Evolutionary conservation across 2,329 filamentous ascomycete genomes (phyloP).

Genomic region (Cordyceps pruinosa): DNA sequence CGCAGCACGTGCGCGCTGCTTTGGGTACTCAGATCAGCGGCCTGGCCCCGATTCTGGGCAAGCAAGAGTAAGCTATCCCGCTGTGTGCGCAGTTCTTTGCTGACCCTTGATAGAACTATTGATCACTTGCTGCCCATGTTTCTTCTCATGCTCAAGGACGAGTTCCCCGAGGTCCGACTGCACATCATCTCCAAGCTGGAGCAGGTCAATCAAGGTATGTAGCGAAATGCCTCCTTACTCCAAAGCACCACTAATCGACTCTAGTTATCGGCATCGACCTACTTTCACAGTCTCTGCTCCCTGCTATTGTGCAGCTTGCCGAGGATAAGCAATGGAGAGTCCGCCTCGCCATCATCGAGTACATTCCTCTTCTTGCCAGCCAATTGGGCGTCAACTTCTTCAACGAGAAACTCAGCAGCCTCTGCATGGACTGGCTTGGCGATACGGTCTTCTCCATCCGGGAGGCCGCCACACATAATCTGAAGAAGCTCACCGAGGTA

Average conservation of each 20-base stretch:
- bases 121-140: slow-evolving; percentile 98
- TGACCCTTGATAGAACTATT: slow-evolving; percentile 61
- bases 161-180: slow-evolving; percentile 94
- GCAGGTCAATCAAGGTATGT: slow-evolving; percentile 84
- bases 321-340: slow-evolving; percentile 99
- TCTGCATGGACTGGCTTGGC: slow-evolving; percentile 98
- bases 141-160: slow-evolving; percentile 98
- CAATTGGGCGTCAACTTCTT: slow-evolving; percentile 97
- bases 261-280: slow-evolving; percentile 95
- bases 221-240: background rate
- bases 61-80: slow-evolving; percentile 74
- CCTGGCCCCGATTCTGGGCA: slow-evolving; percentile 91
- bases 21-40: slow-evolving; percentile 96
- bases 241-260: background rate
- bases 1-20: slow-evolving; percentile 92
- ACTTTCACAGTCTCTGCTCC: slow-evolving; percentile 90
- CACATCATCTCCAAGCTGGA: slow-evolving; percentile 99
- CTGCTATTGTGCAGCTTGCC: slow-evolving; percentile 92
- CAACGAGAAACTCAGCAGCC: slow-evolving; percentile 87
- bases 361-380: slow-evolving; percentile 91
- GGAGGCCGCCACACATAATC: slow-evolving; percentile 92
- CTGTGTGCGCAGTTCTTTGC: background rate
- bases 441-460: slow-evolving; percentile 98
- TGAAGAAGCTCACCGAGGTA: slow-evolving; percentile 97
- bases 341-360: slow-evolving; percentile 96